Evolutionary conservation across 345 rosid genomes (phyloP), one percentile per base, ranked within the genome.

Genomic region (Linum usitatissimum): DNA sequence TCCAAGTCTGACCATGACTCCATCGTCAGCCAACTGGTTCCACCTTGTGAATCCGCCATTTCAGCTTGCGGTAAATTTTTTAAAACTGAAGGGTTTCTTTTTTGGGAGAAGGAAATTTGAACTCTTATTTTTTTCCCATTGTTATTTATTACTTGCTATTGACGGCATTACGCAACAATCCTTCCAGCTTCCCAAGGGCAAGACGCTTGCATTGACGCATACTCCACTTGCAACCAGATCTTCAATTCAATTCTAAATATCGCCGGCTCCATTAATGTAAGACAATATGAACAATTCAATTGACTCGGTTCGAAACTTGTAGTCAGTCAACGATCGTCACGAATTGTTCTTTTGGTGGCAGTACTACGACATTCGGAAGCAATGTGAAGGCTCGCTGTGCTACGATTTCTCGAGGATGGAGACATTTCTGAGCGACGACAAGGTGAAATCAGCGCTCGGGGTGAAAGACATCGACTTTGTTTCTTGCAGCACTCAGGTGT

Each of bases 51-150:
- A 45, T 45, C 51, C 51, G 51, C 51, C 51, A 45, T 45, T 15
- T 10, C 51, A 10, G 51, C 51, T 9, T 45, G 51, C 48, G 48
- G 98, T 92, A 85, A n/a, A 36, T 6, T 1, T 7, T 12, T 40
- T 40, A 7, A 40, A 40, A 23, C 2, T 23, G 48, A 40, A 40
- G 48, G 6, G 28, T 23, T 23, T n/a, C n/a, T n/a, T 23, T 23
- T 23, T 23, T 23, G 28, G 28, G 1, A 23, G 28, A 23, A 23
- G 28, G 28, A 23, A 23, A 23, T 23, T 23, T 23, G n/a, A 23
- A 23, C 2, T 23, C 28, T 23, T 23, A 0, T 23, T 23, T 23
- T 45, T 45, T 61, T 49, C 18, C 13, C 36, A 6, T 10, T 51
- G 30, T 17, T 6, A n/a, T n/a, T n/a, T n/a, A n/a, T n/a, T n/a